Percentiles rank a stretch among this genome's conserved stretches.
Conservation (phyloP, 208 protist species). For the Zelonia costaricensis region DNA sequence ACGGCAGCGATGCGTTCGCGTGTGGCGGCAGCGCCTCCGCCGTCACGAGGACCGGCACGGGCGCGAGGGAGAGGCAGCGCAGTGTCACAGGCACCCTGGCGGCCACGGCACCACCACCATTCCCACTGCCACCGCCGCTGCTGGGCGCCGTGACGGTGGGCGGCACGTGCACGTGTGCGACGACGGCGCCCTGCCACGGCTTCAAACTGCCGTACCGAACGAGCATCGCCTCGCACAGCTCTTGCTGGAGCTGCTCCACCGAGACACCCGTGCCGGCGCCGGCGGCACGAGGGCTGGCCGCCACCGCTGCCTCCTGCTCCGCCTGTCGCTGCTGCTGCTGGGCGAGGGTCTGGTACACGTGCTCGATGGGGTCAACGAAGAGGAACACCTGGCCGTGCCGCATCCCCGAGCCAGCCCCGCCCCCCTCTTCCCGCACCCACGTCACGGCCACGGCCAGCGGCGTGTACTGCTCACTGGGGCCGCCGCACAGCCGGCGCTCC, state of each 20-base stretch:
- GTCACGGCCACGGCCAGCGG: conserved; percentile 66
- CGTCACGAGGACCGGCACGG: conserved; percentile 64
- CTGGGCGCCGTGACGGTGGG: conserved; percentile 22
- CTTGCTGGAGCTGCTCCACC: conserved; percentile 41
- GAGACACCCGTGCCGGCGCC: conserved; percentile 5
- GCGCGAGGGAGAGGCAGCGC: conserved; percentile 63
- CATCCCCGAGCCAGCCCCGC: conserved; percentile 2
- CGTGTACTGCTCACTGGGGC: conserved; percentile 58
- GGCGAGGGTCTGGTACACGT: conserved; percentile 33
- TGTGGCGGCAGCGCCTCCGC: conserved; percentile 33
- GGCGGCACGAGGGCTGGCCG: not conserved
- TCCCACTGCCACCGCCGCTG: not conserved
- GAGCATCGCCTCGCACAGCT: conserved; percentile 54
- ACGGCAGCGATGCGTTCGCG: no score
- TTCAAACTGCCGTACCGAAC: conserved; percentile 37
- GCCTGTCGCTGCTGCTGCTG: conserved; percentile 28
- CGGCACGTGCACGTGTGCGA: conserved; percentile 27
- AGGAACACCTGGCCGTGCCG: conserved; percentile 65
- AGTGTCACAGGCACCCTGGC: conserved; percentile 50
- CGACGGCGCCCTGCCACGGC: conserved; percentile 49
- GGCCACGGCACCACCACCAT: not conserved
- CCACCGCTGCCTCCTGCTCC: conserved; percentile 16
- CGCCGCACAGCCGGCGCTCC: conserved; percentile 35
- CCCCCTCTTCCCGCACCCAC: conserved; percentile 51
- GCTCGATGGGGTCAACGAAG: conserved; percentile 67